Percentiles rank a stretch among this genome's conserved stretches.
Evolutionary conservation across 2,329 filamentous ascomycete species (phyloP).

Genomic region (Neofusicoccum laricinum): DNA sequence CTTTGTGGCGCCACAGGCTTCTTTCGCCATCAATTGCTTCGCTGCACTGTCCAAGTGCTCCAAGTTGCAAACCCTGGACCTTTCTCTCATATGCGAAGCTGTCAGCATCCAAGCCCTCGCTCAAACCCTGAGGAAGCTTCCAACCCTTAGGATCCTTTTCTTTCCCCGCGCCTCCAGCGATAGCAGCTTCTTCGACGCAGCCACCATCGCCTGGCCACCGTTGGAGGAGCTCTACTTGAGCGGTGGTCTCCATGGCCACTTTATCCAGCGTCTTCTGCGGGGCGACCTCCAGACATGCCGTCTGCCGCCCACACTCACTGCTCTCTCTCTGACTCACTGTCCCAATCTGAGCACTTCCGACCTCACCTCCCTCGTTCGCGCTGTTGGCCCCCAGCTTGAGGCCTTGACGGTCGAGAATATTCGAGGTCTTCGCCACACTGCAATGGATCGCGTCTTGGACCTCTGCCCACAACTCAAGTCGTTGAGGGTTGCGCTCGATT

Average conservation of each 20-base stretch:
- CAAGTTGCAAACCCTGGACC: slow-evolving; percentile 49
- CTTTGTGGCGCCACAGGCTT: slow-evolving; percentile 58
- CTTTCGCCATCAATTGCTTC: slow-evolving; percentile 57
- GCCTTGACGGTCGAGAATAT: slow-evolving; percentile 40
- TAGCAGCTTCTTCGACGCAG: slow-evolving; percentile 26
- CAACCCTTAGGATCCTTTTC: slow-evolving; percentile 43
- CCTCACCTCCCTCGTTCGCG: slow-evolving; percentile 37
- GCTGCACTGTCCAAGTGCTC: slow-evolving; percentile 55
- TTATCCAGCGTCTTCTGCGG: slow-evolving; percentile 38
- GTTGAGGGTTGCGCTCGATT: slow-evolving; percentile 46
- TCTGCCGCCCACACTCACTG: slow-evolving; percentile 26
- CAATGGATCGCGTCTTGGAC: slow-evolving; percentile 41
- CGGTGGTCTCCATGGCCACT: slow-evolving; percentile 43
- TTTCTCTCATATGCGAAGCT: slow-evolving; percentile 52
- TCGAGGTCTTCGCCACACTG: slow-evolving; percentile 36
- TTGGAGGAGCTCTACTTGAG: slow-evolving; percentile 42
- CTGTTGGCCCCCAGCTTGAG: slow-evolving; percentile 31
- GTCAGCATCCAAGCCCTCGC: slow-evolving; percentile 51
- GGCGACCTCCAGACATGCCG: slow-evolving; percentile 26
- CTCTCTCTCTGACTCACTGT: slow-evolving; percentile 41
- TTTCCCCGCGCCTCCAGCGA: slow-evolving; percentile 42
- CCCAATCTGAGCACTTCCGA: slow-evolving; percentile 34
- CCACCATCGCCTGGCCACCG: slow-evolving; percentile 43
- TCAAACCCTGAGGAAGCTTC: slow-evolving; percentile 48
- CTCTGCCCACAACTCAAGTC: slow-evolving; percentile 38